Conservation (phyloP, 805 yeast species). For the Starmera caribaea region DNA sequence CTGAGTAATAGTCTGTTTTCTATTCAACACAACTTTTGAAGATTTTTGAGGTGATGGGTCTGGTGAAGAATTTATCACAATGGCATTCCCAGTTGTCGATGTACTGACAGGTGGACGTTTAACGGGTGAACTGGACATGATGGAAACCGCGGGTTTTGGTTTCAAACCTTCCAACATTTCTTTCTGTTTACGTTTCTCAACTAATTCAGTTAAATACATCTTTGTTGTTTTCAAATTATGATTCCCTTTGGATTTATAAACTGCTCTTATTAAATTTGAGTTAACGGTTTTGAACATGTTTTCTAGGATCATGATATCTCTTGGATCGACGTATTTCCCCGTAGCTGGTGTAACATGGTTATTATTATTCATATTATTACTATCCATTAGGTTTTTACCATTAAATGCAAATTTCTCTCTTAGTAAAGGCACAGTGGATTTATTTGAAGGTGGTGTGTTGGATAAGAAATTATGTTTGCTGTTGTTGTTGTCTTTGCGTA, state of each 20-base stretch:
- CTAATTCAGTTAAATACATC: slow-evolving; percentile 20
- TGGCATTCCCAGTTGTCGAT: background rate
- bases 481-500: background rate
- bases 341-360: no score
- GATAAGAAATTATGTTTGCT: background rate
- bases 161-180: slow-evolving; percentile 5
- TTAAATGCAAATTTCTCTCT: slow-evolving; percentile 35
- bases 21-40: slow-evolving; percentile 27
- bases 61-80: slow-evolving; percentile 18
- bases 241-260: slow-evolving; percentile 26
- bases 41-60: slow-evolving; percentile 19
- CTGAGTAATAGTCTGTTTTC: slow-evolving; percentile 26
- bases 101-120: background rate
- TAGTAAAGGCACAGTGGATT: slow-evolving; percentile 14
- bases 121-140: background rate
- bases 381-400: slow-evolving; percentile 13
- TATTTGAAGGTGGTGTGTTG: background rate
- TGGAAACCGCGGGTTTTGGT: background rate
- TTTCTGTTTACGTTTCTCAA: slow-evolving; percentile 18
- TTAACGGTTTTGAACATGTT: slow-evolving; percentile 24
- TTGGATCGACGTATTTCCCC: slow-evolving; percentile 3
- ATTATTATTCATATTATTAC: slow-evolving; percentile 3
- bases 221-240: slow-evolving; percentile 24
- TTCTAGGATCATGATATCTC: slow-evolving; percentile 15
- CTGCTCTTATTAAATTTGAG: slow-evolving; percentile 25